phyloP scores from a whole-genome alignment of 2,329 filamentous ascomycete genomes.

The Xylaria sp. region DNA sequence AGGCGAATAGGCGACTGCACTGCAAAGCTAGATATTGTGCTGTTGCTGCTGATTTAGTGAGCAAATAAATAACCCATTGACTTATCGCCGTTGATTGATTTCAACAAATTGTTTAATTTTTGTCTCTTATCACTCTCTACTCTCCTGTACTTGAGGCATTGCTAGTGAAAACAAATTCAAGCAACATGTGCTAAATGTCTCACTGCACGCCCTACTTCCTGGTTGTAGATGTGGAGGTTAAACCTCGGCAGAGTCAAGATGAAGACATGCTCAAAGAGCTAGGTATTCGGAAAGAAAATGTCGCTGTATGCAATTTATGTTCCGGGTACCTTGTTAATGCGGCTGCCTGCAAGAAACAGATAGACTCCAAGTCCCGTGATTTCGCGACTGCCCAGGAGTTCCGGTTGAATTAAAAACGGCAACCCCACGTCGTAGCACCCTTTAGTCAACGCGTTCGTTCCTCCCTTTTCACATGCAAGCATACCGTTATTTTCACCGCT shows the following conservation, averaged over 20 bases:
- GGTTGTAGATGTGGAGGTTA: neutral
- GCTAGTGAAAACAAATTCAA: neutral
- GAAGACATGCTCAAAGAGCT: too few relatives aligned
- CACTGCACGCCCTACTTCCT: too few relatives aligned
- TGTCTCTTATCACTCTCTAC: neutral
- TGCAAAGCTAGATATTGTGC: neutral
- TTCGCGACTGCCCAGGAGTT: conserved; percentile 16
- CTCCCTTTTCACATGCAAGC: conserved; percentile 2
- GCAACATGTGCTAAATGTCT: too few relatives aligned
- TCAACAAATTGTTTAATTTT: neutral
- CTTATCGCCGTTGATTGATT: neutral
- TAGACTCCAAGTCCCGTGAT: conserved; percentile 27
- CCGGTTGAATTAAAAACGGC: conserved; percentile 12
- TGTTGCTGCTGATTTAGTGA: conserved; percentile 1
- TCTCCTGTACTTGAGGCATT: neutral
- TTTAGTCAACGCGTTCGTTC: conserved; percentile 6
- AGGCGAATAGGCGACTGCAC: conserved; percentile 7
- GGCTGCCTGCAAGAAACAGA: conserved; percentile 1
- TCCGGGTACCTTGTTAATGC: neutral
- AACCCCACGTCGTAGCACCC: conserved; percentile 18
- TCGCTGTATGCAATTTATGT: neutral
- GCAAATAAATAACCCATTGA: neutral
- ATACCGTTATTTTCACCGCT: neutral
- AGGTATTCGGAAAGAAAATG: neutral
- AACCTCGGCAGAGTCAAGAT: neutral